Percentiles rank a stretch among this genome's conserved stretches.
Conservation (phyloP, 2,329 filamentous ascomycete genomes). For the Bipolaris oryzae region DNA sequence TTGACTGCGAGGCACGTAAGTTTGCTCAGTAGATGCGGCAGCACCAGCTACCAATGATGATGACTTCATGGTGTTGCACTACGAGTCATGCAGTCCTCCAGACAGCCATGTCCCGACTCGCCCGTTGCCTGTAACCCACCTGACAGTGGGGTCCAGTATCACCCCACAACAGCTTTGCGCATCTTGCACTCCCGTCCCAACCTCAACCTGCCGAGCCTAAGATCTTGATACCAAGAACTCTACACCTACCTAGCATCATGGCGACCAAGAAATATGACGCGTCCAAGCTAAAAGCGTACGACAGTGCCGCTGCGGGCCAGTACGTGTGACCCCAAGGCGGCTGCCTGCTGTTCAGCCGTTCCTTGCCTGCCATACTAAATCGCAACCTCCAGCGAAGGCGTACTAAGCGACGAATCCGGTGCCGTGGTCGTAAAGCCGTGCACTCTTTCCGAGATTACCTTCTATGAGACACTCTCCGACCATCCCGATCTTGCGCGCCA, state of each 20-base stretch:
- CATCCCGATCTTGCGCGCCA: conserved; percentile 77
- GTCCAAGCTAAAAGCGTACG: conserved; percentile 70
- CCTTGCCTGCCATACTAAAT: conserved; percentile 4
- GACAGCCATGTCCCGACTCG: conserved; percentile 25
- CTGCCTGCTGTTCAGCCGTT: conserved; percentile 4
- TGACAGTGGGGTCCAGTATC: conserved; percentile 7
- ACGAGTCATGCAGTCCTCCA: conserved; percentile 12
- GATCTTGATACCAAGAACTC: conserved; percentile 6
- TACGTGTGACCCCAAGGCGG: conserved; percentile 56
- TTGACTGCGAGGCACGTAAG: background rate
- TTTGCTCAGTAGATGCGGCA: background rate
- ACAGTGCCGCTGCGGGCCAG: conserved; percentile 83
- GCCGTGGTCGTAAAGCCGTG: conserved; percentile 94
- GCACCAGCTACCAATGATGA: background rate
- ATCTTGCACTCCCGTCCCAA: conserved; percentile 7
- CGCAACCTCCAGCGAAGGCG: conserved; percentile 72
- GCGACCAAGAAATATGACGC: conserved; percentile 59
- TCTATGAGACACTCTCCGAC: conserved; percentile 76
- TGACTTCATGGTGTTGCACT: background rate
- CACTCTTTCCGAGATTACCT: conserved; percentile 80
- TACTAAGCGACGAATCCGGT: conserved; percentile 82
- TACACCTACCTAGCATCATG: conserved; percentile 33
- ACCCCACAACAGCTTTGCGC: conserved; percentile 12
- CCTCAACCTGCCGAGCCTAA: conserved; percentile 8
- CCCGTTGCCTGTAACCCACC: conserved; percentile 18